Percentiles rank a stretch among this genome's conserved stretches.
These are phyloP conservation scores for Quercus dentata DNA, from an alignment of 306 rosid genomes.

Conservation along the genomic window DNA sequence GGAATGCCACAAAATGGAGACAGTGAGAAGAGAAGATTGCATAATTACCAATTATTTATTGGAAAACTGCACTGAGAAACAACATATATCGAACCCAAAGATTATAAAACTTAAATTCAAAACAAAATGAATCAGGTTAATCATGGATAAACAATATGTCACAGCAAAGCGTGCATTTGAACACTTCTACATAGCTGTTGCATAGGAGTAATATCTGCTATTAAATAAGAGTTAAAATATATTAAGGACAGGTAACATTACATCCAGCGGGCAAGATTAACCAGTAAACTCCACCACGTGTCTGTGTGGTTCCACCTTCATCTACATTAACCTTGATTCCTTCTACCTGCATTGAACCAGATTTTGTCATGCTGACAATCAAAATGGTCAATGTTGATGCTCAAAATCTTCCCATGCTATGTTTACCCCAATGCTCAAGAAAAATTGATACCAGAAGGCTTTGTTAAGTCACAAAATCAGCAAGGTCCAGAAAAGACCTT, in stretches of 20 bases:
- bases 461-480: neutral
- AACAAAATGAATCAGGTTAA: neutral
- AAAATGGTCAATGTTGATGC: neutral
- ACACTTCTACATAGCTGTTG: neutral
- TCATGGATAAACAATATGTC: neutral
- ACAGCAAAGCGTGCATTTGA: neutral
- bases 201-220: neutral
- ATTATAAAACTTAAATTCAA: neutral
- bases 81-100: neutral
- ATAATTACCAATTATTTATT: neutral
- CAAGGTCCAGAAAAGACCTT: neutral
- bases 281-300: constrained; percentile 77
- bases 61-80: neutral
- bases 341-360: constrained; percentile 45
- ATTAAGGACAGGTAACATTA: constrained; percentile 15
- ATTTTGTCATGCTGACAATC: neutral
- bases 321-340: constrained; percentile 69
- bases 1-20: constrained; percentile 10
- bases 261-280: constrained; percentile 74
- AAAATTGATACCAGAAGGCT: neutral
- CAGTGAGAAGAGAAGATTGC: neutral
- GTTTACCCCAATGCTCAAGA: neutral
- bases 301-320: constrained; percentile 69
- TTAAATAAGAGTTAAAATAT: neutral
- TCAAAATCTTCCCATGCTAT: neutral